Evolutionary conservation across 306 rosid genomes (phyloP).

Genomic region (Geum urbanum): DNA sequence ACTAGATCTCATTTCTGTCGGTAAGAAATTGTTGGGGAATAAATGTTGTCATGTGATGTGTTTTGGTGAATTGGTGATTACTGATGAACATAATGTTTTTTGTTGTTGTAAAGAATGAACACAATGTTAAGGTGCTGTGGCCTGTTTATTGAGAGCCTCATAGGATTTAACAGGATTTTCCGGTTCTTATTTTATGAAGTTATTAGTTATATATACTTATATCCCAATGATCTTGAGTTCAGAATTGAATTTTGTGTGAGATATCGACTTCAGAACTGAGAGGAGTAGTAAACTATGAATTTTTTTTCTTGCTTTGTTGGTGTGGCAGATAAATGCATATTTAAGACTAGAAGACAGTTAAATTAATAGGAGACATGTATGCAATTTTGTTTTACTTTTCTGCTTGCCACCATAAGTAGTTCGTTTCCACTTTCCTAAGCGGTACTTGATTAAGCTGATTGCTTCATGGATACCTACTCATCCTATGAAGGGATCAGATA

Average conservation of each 20-base stretch:
- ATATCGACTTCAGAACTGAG: not conserved
- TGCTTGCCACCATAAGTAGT: not conserved
- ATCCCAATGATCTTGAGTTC: not conserved
- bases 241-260: not conserved
- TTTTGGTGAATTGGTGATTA: not conserved
- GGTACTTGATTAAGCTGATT: conserved; percentile 2
- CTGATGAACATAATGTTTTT: not conserved
- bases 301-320: not conserved
- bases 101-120: too few relatives aligned
- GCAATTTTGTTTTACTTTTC: not conserved
- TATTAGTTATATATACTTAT: not conserved
- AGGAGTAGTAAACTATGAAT: not conserved
- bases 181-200: not conserved
- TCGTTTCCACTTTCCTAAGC: not conserved
- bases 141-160: not conserved
- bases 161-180: not conserved
- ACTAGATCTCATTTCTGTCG: not conserved
- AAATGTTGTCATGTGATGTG: not conserved
- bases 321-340: not conserved
- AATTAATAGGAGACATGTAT: not conserved
- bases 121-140: too few relatives aligned
- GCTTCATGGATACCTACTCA: not conserved
- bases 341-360: not conserved
- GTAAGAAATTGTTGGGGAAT: not conserved
- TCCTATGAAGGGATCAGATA: too few relatives aligned